Percentiles rank a stretch among this genome's conserved stretches.
phyloP scores from a whole-genome alignment of 2,329 filamentous ascomycete genomes.

The Ophiostoma himal-ulmi region DNA sequence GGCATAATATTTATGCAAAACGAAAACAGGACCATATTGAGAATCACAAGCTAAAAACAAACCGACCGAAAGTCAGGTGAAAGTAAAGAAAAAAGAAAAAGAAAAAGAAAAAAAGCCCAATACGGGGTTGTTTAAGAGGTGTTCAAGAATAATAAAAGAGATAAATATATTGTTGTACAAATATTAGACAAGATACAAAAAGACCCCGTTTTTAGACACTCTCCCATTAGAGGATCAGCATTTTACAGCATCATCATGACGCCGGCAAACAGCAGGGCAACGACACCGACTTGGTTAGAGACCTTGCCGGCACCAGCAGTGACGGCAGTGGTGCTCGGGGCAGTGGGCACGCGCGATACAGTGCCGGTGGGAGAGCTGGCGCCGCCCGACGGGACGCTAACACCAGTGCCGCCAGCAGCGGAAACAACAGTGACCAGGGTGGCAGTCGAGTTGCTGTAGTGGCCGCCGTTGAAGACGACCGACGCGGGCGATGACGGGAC shows the following conservation, averaged over 20 bases:
- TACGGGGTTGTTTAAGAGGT: not conserved
- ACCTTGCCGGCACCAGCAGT: constrained; percentile 24
- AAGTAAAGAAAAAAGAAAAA: too few relatives aligned
- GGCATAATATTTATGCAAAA: too few relatives aligned
- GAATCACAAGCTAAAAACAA: too few relatives aligned
- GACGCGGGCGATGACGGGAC: constrained; percentile 10
- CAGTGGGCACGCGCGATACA: constrained; percentile 10
- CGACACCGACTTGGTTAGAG: constrained; percentile 22
- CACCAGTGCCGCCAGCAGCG: not conserved
- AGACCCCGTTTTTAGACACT: not conserved
- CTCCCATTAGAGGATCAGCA: not conserved
- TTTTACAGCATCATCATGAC: constrained; percentile 24
- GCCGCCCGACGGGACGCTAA: not conserved
- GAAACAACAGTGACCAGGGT: constrained; percentile 8
- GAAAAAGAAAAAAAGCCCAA: not conserved
- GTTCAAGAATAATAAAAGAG: not conserved
- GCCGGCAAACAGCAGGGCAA: constrained; percentile 19
- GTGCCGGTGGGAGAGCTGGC: too few relatives aligned
- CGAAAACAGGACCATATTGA: too few relatives aligned
- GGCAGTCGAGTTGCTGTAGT: constrained; percentile 18
- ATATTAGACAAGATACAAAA: not conserved
- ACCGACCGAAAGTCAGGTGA: too few relatives aligned
- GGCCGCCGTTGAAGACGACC: not conserved
- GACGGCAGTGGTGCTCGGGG: constrained; percentile 17
- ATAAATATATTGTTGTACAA: constrained; percentile 3